phyloP scores from a whole-genome alignment of 257 asterid genomes.

The Leptodermis oblonga region DNA sequence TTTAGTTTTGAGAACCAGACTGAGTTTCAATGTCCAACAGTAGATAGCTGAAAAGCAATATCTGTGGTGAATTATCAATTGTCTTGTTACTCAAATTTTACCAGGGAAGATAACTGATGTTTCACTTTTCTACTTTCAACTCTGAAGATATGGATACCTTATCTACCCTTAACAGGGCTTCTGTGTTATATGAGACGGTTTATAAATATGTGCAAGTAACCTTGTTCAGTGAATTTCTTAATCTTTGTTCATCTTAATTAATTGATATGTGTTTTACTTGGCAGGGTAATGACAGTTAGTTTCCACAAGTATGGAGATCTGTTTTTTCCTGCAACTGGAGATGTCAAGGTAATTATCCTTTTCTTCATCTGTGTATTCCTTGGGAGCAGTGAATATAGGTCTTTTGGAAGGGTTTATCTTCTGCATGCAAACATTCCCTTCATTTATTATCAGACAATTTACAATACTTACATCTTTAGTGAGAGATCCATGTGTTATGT shows the following conservation, averaged over 20 bases:
- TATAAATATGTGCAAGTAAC: not conserved
- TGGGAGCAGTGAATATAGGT: constrained; percentile 4
- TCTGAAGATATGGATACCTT: not conserved
- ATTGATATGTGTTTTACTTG: constrained; percentile 17
- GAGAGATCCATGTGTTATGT: not conserved
- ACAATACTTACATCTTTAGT: not conserved
- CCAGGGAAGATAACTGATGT: not conserved
- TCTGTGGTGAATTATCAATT: not conserved
- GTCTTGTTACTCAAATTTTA: not conserved
- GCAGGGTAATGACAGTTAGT: constrained; percentile 99
- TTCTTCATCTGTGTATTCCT: constrained; percentile 18
- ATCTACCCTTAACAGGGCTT: not conserved
- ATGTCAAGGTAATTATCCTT: constrained; percentile 71
- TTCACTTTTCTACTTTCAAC: not conserved
- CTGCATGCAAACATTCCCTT: not conserved
- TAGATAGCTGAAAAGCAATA: not conserved
- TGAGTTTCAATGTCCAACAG: not conserved
- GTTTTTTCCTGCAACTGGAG: constrained; percentile 99
- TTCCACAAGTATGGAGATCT: constrained; percentile 95
- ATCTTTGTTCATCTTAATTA: not conserved
- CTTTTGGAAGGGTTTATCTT: not conserved
- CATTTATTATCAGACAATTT: not conserved
- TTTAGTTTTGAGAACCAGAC: not conserved
- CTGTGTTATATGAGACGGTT: not conserved
- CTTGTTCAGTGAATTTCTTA: not conserved